phyloP scores from a whole-genome alignment of 805 yeast species.

The Debaryomyces hansenii region DNA sequence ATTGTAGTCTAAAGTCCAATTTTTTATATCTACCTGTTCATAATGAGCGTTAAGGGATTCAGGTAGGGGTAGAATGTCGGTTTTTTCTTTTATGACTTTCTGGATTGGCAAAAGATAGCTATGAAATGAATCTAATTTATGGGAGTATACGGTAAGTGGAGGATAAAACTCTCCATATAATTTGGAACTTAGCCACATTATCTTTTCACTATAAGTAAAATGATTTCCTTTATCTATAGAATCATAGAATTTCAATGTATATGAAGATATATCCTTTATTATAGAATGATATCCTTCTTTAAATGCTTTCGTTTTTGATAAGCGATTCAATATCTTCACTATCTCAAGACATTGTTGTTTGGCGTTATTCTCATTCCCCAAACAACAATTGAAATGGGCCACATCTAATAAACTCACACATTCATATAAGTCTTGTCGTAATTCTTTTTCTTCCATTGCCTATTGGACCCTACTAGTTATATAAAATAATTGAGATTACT shows the following conservation, averaged over 20 bases:
- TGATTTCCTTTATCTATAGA: slow-evolving; percentile 1
- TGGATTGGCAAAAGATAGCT: background rate
- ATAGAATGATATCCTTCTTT: background rate
- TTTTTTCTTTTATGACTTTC: background rate
- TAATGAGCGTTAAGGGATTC: background rate
- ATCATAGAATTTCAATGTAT: slow-evolving; percentile 22
- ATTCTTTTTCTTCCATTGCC: background rate
- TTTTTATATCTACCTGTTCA: slow-evolving; percentile 8
- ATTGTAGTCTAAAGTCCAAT: slow-evolving; percentile 43
- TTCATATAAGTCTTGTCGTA: background rate
- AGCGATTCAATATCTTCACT: slow-evolving; percentile 22
- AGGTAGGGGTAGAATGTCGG: background rate
- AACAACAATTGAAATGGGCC: slow-evolving; percentile 12
- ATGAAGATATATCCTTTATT: slow-evolving; percentile 17
- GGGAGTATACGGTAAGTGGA: slow-evolving; percentile 19
- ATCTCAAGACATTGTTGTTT: slow-evolving; percentile 19
- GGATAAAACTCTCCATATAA: slow-evolving; percentile 13
- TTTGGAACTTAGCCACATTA: slow-evolving; percentile 30
- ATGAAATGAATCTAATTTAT: slow-evolving; percentile 7
- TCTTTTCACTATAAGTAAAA: slow-evolving; percentile 10
- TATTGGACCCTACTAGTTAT: too few relatives aligned
- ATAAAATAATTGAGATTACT: background rate
- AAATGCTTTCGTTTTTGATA: slow-evolving; percentile 8
- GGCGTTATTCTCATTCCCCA: slow-evolving; percentile 15
- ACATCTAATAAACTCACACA: slow-evolving; percentile 13